A percentile compares a stretch with the other conserved stretches of the same genome.
Conservation (phyloP, 768 basidiomycete species). For the Coprinopsis sp. region DNA sequence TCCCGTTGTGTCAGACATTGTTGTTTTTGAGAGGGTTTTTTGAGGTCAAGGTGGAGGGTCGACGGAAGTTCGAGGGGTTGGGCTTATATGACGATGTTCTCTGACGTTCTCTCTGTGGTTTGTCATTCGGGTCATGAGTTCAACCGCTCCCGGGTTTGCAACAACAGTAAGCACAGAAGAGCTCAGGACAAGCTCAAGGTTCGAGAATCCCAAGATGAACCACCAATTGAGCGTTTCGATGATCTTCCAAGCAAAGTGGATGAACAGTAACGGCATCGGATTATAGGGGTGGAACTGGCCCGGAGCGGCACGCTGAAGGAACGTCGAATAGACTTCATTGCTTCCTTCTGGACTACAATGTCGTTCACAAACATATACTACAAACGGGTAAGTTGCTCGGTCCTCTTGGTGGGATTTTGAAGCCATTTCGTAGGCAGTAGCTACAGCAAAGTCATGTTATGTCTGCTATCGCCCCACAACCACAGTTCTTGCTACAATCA, state of each 20-base stretch:
- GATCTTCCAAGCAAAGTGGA: too few relatives aligned
- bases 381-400: constrained; percentile 61
- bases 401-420: constrained; percentile 9
- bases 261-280: too few relatives aligned
- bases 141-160: neutral
- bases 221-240: too few relatives aligned
- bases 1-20: constrained; percentile 74
- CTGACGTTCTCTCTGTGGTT: too few relatives aligned
- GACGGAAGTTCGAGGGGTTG: neutral
- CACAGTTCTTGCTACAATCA: constrained; percentile 79
- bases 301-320: neutral
- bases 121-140: constrained; percentile 2
- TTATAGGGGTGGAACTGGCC: neutral
- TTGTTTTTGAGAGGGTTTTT: too few relatives aligned
- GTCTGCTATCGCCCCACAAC: constrained; percentile 77
- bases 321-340: neutral
- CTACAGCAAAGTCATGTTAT: constrained; percentile 73
- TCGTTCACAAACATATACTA: constrained; percentile 84
- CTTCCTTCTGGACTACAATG: constrained; percentile 33
- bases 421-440: constrained; percentile 58
- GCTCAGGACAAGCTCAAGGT: too few relatives aligned
- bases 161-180: neutral
- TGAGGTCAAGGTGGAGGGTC: too few relatives aligned
- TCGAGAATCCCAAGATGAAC: too few relatives aligned
- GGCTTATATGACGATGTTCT: constrained; percentile 1